Conservation (phyloP, 2,329 filamentous ascomycete species). For the Aspergillus ustus region DNA sequence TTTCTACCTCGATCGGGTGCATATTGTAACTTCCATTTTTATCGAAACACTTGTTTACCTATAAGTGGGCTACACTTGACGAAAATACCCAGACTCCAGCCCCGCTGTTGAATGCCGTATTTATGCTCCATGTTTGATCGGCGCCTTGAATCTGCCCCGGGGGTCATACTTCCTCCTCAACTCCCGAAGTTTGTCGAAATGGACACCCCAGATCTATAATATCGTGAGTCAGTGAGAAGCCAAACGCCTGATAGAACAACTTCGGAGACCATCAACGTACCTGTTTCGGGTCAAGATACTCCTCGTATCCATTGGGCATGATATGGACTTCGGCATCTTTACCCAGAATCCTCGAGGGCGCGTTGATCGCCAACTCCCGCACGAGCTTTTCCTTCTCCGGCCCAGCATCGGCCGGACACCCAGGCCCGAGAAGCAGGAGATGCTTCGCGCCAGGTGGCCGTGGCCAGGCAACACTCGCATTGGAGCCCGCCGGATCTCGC, state of each 20-base stretch:
- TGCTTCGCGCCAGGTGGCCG: constrained; percentile 13
- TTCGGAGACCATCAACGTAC: neutral
- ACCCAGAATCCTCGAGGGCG: constrained; percentile 1
- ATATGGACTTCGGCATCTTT: neutral
- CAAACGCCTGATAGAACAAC: neutral
- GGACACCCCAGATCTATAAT: constrained; percentile 14
- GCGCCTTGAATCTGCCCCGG: neutral
- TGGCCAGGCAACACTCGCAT: constrained; percentile 14
- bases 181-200: constrained; percentile 9
- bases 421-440: constrained; percentile 13
- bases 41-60: no score
- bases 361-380: constrained; percentile 9
- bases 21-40: no score
- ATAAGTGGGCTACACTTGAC: no score
- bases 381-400: constrained; percentile 8
- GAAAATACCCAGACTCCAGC: no score
- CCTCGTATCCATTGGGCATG: neutral
- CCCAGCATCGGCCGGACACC: constrained; percentile 15
- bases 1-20: no score
- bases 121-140: neutral
- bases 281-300: neutral
- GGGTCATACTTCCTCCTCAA: neutral
- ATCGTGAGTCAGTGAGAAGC: neutral
- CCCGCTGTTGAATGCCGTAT: no score
- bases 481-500: neutral